Evolutionary conservation across 768 basidiomycete species (phyloP).

Genomic region (Coprinopsis cinerea): DNA sequence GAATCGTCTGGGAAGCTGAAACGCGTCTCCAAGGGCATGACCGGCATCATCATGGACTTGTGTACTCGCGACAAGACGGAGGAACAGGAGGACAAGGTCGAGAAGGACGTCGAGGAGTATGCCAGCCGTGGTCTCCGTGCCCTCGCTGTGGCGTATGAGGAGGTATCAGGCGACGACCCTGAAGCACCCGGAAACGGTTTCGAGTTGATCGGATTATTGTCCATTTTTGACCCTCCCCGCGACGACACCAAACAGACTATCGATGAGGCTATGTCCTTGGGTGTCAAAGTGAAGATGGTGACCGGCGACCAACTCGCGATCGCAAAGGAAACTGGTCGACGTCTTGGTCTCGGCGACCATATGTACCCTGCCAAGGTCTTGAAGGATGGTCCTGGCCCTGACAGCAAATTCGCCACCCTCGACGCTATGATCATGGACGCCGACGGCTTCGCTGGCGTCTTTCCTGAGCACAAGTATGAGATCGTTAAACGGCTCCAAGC

Average conservation of each 20-base stretch:
- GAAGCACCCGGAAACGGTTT: constrained; percentile 95
- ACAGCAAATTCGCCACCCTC: constrained; percentile 73
- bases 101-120: constrained; percentile 94
- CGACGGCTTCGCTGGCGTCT: constrained; percentile 98
- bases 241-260: constrained; percentile 99
- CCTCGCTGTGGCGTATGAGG: constrained; percentile 93
- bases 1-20: constrained; percentile 93
- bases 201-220: constrained; percentile 93
- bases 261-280: constrained; percentile 91
- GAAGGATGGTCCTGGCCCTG: constrained; percentile 90
- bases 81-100: constrained; percentile 84
- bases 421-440: constrained; percentile 99
- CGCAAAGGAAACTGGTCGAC: constrained; percentile 97
- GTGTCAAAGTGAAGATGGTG: constrained; percentile 99
- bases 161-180: constrained; percentile 74
- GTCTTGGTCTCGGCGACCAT: constrained; percentile 96
- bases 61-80: constrained; percentile 97
- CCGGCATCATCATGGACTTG: constrained; percentile 95
- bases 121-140: constrained; percentile 95
- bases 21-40: constrained; percentile 99
- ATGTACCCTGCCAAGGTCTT: constrained; percentile 99
- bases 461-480: constrained; percentile 99
- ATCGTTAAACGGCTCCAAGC: constrained; percentile 98
- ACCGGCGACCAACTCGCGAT: constrained; percentile 99
- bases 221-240: constrained; percentile 97